These are phyloP conservation scores for Ustilago xerochloae DNA, from an alignment of 1,284 basidiomycete species.

Conservation along the genomic window DNA sequence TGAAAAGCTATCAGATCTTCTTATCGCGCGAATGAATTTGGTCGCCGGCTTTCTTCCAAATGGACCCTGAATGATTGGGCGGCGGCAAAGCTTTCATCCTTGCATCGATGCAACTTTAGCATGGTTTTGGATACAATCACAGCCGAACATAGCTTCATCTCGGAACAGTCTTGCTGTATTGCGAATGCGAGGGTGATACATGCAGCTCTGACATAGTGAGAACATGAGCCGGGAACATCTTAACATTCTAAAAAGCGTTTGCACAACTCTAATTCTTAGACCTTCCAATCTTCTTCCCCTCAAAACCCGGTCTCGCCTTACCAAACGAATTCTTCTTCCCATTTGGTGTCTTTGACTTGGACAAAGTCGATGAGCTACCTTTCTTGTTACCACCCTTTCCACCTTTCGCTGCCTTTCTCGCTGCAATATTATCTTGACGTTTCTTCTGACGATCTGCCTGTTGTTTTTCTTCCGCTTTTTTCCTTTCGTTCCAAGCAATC, in stretches of 20 bases:
- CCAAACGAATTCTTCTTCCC: conserved; percentile 40
- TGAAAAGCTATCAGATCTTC: conserved; percentile 16
- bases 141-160: not conserved
- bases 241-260: no score
- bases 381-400: conserved; percentile 49
- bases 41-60: not conserved
- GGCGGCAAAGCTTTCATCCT: no score
- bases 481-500: conserved; percentile 62
- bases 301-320: conserved; percentile 61
- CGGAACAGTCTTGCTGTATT: conserved; percentile 5
- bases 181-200: not conserved
- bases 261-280: conserved; percentile 32
- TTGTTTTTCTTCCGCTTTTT: conserved; percentile 48
- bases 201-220: not conserved
- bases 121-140: no score
- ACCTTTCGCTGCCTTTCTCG: conserved; percentile 52
- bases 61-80: conserved; percentile 4
- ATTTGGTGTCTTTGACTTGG: conserved; percentile 33
- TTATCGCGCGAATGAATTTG: conserved; percentile 33
- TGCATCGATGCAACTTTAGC: no score
- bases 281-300: conserved; percentile 54
- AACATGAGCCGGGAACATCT: no score
- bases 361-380: conserved; percentile 25
- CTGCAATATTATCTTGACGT: conserved; percentile 62
- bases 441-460: conserved; percentile 62